Evolutionary conservation across 495 filamentous ascomycete genomes (phyloP).

Genomic region (Penicillium ucsense): DNA sequence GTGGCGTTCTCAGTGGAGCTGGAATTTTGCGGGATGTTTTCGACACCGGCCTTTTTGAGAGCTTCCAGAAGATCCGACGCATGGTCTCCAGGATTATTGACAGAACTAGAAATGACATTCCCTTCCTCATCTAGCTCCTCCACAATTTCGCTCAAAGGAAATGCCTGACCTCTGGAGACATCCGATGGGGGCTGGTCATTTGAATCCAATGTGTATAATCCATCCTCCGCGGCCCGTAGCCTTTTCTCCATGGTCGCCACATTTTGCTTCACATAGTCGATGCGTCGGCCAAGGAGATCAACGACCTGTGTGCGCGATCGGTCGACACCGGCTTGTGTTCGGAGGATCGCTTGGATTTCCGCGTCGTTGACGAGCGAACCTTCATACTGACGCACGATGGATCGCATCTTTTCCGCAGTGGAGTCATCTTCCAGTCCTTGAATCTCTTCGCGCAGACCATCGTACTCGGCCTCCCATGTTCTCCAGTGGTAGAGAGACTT

Average conservation of each 20-base stretch:
- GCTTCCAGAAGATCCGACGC: slow-evolving; percentile 55
- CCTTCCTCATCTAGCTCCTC: slow-evolving; percentile 91
- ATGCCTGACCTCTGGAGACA: slow-evolving; percentile 17
- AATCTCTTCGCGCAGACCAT: slow-evolving; percentile 75
- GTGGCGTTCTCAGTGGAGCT: slow-evolving; percentile 3
- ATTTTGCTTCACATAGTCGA: slow-evolving; percentile 86
- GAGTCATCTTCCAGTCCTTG: slow-evolving; percentile 40
- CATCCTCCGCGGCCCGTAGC: slow-evolving; percentile 56
- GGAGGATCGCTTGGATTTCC: slow-evolving; percentile 35
- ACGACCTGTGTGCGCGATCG: slow-evolving; percentile 52
- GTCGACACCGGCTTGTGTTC: slow-evolving; percentile 17
- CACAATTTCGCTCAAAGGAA: slow-evolving; percentile 76
- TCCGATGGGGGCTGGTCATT: slow-evolving; percentile 16
- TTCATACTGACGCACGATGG: slow-evolving; percentile 38
- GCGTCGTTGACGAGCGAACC: slow-evolving; percentile 48
- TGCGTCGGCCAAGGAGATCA: slow-evolving; percentile 59
- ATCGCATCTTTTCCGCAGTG: slow-evolving; percentile 40
- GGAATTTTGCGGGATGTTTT: slow-evolving; percentile 31
- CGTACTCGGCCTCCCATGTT: slow-evolving; percentile 83
- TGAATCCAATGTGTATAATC: slow-evolving; percentile 43
- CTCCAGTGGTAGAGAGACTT: slow-evolving; percentile 80
- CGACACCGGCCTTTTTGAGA: slow-evolving; percentile 60
- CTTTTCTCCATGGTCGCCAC: slow-evolving; percentile 54
- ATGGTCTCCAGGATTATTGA: slow-evolving; percentile 50
- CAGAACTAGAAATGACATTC: slow-evolving; percentile 60